A percentile compares a stretch with the other conserved stretches of the same genome.
Evolutionary conservation across 495 filamentous ascomycete species (phyloP).

Genomic region (Aspergillus mulundensis): DNA sequence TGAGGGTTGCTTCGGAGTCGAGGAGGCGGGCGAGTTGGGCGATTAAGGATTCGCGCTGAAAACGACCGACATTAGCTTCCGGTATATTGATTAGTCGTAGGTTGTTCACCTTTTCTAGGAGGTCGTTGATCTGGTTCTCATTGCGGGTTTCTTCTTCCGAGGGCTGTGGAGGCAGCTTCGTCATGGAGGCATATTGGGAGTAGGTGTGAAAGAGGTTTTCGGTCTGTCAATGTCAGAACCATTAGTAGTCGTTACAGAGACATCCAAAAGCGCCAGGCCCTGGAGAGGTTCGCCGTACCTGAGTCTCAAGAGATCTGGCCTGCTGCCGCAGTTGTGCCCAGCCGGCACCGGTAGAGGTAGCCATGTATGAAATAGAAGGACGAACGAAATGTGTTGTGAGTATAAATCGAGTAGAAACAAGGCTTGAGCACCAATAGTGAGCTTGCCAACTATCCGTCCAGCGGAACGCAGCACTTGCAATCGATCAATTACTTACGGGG

Average conservation of each 20-base stretch:
- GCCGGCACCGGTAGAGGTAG: slow-evolving; percentile 70
- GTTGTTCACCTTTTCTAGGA: slow-evolving; percentile 55
- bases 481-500: neutral
- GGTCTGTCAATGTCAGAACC: slow-evolving; percentile 56
- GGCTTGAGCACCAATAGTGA: neutral
- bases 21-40: slow-evolving; percentile 82
- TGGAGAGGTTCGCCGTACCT: slow-evolving; percentile 50
- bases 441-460: slow-evolving; percentile 6
- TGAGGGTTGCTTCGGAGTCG: slow-evolving; percentile 87
- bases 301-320: slow-evolving; percentile 82
- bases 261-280: neutral
- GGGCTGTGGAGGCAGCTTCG: slow-evolving; percentile 75
- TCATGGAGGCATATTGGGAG: slow-evolving; percentile 82
- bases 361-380: slow-evolving; percentile 48
- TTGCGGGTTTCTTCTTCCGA: slow-evolving; percentile 78
- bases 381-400: neutral
- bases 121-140: slow-evolving; percentile 77
- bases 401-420: neutral
- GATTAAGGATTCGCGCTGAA: slow-evolving; percentile 75
- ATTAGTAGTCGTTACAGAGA: neutral
- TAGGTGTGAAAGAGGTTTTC: slow-evolving; percentile 92
- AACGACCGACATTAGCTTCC: neutral
- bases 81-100: neutral
- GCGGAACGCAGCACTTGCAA: slow-evolving; percentile 7
- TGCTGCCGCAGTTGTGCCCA: slow-evolving; percentile 97